Evolutionary conservation across 116 monocot species (phyloP).

Genomic region (Posidonia oceanica): DNA sequence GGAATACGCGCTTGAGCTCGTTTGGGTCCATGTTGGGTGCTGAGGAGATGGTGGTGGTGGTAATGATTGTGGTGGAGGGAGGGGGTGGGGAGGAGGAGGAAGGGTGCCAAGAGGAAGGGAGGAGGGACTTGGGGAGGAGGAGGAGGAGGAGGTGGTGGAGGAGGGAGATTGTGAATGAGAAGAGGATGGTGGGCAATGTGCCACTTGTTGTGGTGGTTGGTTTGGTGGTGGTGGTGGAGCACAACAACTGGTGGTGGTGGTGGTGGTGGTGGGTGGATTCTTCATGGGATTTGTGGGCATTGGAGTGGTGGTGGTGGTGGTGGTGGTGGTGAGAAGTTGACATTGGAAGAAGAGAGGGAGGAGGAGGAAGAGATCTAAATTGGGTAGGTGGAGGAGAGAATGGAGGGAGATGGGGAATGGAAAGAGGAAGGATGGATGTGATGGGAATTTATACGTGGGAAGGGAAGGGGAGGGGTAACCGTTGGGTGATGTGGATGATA

Average conservation of each 20-base stretch:
- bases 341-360: no score
- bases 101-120: background rate
- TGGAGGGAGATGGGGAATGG: no score
- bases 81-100: no score
- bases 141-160: background rate
- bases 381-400: no score
- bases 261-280: no score
- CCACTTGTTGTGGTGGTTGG: no score
- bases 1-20: constrained; percentile 78
- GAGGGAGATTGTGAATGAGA: background rate
- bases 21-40: constrained; percentile 27
- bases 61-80: background rate
- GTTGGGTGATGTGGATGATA: no score
- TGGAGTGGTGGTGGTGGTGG: background rate
- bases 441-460: no score
- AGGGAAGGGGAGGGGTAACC: no score
- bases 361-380: no score
- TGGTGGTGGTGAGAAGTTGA: background rate
- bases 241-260: background rate
- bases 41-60: background rate
- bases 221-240: background rate
- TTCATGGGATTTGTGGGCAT: no score
- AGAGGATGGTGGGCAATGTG: background rate
- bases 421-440: no score
- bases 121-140: background rate